Percentiles rank a stretch among this genome's conserved stretches.
Conservation (phyloP, 1,284 basidiomycete species). For the Rhodofomes roseus region DNA sequence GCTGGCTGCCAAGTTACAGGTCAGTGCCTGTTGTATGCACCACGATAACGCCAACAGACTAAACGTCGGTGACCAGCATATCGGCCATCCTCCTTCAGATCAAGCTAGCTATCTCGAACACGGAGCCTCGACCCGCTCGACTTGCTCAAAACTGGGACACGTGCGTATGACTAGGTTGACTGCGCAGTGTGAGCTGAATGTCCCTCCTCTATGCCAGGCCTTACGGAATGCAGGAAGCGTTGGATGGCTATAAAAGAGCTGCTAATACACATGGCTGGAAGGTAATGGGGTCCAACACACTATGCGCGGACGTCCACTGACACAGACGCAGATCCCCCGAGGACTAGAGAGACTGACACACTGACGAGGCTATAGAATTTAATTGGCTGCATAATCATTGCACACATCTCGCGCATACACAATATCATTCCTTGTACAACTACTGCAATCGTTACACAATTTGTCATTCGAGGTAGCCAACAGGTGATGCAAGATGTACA, state of each 20-base stretch:
- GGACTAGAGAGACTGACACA: slow-evolving; percentile 12
- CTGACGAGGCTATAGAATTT: background rate
- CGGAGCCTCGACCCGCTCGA: slow-evolving; percentile 54
- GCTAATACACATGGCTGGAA: slow-evolving; percentile 57
- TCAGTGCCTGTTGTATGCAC: slow-evolving; percentile 11
- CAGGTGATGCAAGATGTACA: too few species aligned
- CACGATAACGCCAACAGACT: background rate
- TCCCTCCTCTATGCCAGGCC: slow-evolving; percentile 31
- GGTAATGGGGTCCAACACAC: slow-evolving; percentile 26
- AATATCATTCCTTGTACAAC: too few species aligned
- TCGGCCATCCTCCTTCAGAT: slow-evolving; percentile 61
- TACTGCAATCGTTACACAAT: too few species aligned
- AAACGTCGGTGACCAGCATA: slow-evolving; percentile 35
- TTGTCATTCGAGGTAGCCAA: too few species aligned
- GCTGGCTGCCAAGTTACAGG: slow-evolving; percentile 67
- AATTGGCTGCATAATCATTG: slow-evolving; percentile 35
- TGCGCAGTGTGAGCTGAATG: background rate
- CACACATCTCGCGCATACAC: slow-evolving; percentile 18
- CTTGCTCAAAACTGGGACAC: slow-evolving; percentile 39
- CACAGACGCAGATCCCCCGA: slow-evolving; percentile 2
- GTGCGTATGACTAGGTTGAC: slow-evolving; percentile 18
- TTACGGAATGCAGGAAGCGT: slow-evolving; percentile 48
- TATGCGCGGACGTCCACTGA: background rate
- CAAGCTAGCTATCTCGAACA: slow-evolving; percentile 55
- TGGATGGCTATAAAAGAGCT: slow-evolving; percentile 54